Base-by-base conservation (phyloP, 2,329 filamentous ascomycete genomes). In the Colletotrichum magnum region DNA sequence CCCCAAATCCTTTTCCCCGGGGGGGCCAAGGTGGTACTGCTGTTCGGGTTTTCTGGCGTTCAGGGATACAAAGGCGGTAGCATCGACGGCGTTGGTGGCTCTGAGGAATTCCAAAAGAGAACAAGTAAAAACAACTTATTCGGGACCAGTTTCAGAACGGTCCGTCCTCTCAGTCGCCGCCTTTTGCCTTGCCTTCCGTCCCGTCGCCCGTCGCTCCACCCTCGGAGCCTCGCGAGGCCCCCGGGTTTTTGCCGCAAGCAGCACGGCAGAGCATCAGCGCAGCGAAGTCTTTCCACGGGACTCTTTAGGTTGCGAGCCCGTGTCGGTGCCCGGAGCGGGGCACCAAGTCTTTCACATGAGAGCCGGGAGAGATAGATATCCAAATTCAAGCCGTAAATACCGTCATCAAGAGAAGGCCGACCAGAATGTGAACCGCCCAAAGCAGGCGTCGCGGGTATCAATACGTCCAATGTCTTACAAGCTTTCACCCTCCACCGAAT, bases 71-170 rank as follows among this genome's bases (percentile, higher is more conserved):
- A 69, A 60, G 67, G 63, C 45, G 57, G 63, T 67, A 69, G 67
- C 67, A 69, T 69, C 67, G 63, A 69, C 62, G 67, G 67, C 67
- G 67, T 69, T 69, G 67, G 62, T 67, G 67, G 67, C 62, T 69
- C 67, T 69, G 67, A 69, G 67, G 62, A 69, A 69, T 69, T 60
- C 67, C 56, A 67, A 32, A 64, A 69, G 58, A 32, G 18, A 61
- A 61, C 28, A 69, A 48, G 45, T 26, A 43, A 39, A 66, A 48
- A 57, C 45, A 43, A 60, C 48, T 69, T 66, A 52, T 67, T 24
- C 56, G 28, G 67, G 67, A 67, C 53, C 45, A 64, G 52, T 41
- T 58, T 24, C 67, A 47, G 62, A 61, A 61, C 43, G 67, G 51
- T 56, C 61, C 50, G 39, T 68, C 64, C 51, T 67, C 67, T 67